Evolutionary conservation across 345 rosid genomes (phyloP).

Genomic region (Euphorbia pulcherrima): DNA sequence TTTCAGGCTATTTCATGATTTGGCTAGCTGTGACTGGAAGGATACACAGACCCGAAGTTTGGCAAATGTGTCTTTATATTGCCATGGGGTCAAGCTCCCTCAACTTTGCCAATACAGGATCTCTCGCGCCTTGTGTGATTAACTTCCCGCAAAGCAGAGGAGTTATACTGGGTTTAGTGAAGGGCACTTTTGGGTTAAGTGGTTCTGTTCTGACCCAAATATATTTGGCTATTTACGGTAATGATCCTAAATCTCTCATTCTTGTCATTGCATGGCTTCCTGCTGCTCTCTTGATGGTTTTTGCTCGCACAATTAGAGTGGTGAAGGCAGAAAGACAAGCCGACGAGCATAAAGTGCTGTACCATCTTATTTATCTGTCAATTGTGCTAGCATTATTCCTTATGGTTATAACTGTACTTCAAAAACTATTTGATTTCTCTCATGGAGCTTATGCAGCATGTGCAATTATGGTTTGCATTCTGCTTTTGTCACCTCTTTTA

Average conservation of each 20-base stretch:
- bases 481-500: slow-evolving; percentile 61
- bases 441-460: slow-evolving; percentile 45
- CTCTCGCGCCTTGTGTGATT: slow-evolving; percentile 75
- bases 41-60: slow-evolving; percentile 60
- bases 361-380: slow-evolving; percentile 52
- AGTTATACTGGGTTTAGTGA: slow-evolving; percentile 66
- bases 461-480: slow-evolving; percentile 37
- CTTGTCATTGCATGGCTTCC: slow-evolving; percentile 83
- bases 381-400: slow-evolving; percentile 67
- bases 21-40: slow-evolving; percentile 69
- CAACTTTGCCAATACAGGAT: slow-evolving; percentile 82
- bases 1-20: slow-evolving; percentile 75
- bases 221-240: slow-evolving; percentile 74
- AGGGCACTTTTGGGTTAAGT: slow-evolving; percentile 78
- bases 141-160: slow-evolving; percentile 90
- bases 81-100: slow-evolving; percentile 81
- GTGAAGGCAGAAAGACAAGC: slow-evolving; percentile 45
- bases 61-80: slow-evolving; percentile 82
- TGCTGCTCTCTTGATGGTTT: slow-evolving; percentile 61
- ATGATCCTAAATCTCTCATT: slow-evolving; percentile 66
- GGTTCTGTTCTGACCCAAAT: slow-evolving; percentile 85
- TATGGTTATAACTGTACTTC: slow-evolving; percentile 52
- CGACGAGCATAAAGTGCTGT: slow-evolving; percentile 57
- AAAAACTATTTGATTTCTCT: slow-evolving; percentile 50
- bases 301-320: slow-evolving; percentile 63